These are phyloP conservation scores for Spergularia marina DNA, from an alignment of 148 eudicot genomes.

Conservation along the genomic window DNA sequence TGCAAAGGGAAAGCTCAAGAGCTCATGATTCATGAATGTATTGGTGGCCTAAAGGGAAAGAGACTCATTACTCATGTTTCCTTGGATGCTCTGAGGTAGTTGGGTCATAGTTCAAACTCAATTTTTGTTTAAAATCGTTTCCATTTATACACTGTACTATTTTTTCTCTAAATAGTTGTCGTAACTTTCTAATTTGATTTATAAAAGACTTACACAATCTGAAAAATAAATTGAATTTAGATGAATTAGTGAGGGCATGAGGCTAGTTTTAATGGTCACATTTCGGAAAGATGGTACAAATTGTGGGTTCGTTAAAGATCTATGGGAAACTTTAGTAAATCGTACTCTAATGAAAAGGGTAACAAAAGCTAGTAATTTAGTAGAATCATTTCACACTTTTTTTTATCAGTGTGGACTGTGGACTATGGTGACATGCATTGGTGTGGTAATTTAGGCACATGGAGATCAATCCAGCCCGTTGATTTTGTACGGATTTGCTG, in stretches of 20 bases:
- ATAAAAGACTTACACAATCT: background rate
- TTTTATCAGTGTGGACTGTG: background rate
- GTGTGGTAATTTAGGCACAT: slow-evolving; percentile 14
- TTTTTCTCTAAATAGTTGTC: no score
- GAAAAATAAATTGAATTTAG: background rate
- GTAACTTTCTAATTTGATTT: no score
- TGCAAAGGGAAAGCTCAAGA: no score
- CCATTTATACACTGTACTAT: background rate
- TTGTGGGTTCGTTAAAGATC: background rate
- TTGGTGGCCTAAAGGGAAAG: background rate
- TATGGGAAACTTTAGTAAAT: background rate
- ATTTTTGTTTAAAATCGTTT: no score
- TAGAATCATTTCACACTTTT: background rate
- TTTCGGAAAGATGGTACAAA: background rate
- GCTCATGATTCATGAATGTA: background rate
- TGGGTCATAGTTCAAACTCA: background rate
- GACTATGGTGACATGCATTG: background rate
- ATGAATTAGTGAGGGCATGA: no score
- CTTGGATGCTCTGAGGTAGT: slow-evolving; percentile 9
- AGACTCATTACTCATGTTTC: background rate
- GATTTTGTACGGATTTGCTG: slow-evolving; percentile 1
- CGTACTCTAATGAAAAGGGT: background rate
- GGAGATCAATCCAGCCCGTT: slow-evolving; percentile 20
- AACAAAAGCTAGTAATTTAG: background rate
- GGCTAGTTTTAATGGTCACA: background rate